Evolutionary conservation across 768 basidiomycete species (phyloP), one percentile per base, ranked within the genome.

Genomic region (Rhodotorula paludigena): DNA sequence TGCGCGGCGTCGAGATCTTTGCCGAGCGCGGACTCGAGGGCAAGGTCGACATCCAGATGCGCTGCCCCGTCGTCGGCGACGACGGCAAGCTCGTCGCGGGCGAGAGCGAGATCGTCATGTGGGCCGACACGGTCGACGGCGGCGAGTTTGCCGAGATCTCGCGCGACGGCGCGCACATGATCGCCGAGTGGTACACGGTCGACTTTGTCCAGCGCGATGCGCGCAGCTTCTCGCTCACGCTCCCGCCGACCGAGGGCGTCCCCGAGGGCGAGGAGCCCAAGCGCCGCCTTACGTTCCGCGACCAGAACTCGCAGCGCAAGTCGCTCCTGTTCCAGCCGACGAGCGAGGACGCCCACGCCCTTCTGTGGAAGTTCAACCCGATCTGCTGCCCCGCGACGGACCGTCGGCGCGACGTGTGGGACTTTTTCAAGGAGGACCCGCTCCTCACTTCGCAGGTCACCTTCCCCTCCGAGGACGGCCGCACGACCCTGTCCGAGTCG

Each of bases 301-400:
- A 62, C 28, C 58, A 62, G 28, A 57, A 54, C 8, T 44, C 59
- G 36, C 33, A 48, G 41, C 55, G 63, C 45, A 64, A 65, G 32
- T 52, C 56, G 14, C n/a, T 73, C 23, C 39, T 65, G 14, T 71
- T 75, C 62, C 69, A 71, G 44, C 69, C 69, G 25, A 57, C 66
- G 18, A 52, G 63, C 9, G 67, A 69, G 45, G 74, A 75, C 32
- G 72, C 69, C 21, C 49, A 59, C 36, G 69, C 74, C 35, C 51
- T 73, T 47, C 57, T 71, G 41, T 75, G 72, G 72, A 66, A 67
- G 51, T 56, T 75, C 64, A 75, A 75, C 42, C 74, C 74, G 45
- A 68, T 75, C 32, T 71, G 69, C 62, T 75, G 74, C 45, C 39
- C 64, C 1, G 66, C 60, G 2, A 30, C 48, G 11, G 57, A 55